These are phyloP conservation scores for Penicillium lividum DNA, from an alignment of 495 filamentous ascomycete species.

Conservation along the genomic window DNA sequence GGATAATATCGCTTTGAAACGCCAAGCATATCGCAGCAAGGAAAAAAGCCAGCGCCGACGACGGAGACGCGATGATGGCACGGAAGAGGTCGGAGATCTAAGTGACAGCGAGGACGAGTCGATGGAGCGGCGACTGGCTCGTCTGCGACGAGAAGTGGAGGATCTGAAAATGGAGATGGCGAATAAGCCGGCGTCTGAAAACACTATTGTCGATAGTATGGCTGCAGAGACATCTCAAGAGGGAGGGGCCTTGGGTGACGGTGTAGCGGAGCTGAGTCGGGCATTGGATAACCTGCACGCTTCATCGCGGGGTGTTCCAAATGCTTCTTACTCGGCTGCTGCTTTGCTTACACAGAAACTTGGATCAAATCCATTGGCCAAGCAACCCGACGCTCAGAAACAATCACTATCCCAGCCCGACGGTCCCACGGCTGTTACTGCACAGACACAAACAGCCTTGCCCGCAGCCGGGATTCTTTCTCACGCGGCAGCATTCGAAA, in stretches of 20 bases:
- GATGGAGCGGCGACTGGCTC: conserved; percentile 72
- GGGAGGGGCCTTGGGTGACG: conserved; percentile 42
- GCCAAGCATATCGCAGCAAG: conserved; percentile 77
- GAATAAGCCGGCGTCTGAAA: conserved; percentile 19
- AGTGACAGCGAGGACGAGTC: conserved; percentile 72
- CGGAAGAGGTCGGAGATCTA: conserved; percentile 62
- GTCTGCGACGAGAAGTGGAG: conserved; percentile 74
- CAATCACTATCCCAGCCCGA: conserved; percentile 12
- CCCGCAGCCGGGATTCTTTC: conserved; percentile 59
- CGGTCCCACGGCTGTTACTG: conserved; percentile 3
- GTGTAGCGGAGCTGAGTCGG: conserved; percentile 62
- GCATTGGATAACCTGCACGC: conserved; percentile 57
- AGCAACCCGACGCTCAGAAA: conserved; percentile 7
- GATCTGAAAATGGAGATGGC: conserved; percentile 70
- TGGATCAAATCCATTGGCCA: conserved; percentile 16
- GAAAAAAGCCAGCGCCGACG: conserved; percentile 53
- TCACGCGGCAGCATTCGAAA: conserved; percentile 85
- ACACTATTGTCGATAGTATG: conserved; percentile 9
- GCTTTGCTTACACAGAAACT: conserved; percentile 38
- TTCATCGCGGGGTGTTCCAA: conserved; percentile 39
- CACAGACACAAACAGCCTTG: conserved; percentile 32
- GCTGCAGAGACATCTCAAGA: conserved; percentile 11
- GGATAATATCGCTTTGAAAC: conserved; percentile 73
- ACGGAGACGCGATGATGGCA: conserved; percentile 53
- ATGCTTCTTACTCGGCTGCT: conserved; percentile 37